Percentiles rank a stretch among this genome's conserved stretches.
These are phyloP conservation scores for Lactarius hengduanensis DNA, from an alignment of 768 basidiomycete genomes.

Conservation along the genomic window DNA sequence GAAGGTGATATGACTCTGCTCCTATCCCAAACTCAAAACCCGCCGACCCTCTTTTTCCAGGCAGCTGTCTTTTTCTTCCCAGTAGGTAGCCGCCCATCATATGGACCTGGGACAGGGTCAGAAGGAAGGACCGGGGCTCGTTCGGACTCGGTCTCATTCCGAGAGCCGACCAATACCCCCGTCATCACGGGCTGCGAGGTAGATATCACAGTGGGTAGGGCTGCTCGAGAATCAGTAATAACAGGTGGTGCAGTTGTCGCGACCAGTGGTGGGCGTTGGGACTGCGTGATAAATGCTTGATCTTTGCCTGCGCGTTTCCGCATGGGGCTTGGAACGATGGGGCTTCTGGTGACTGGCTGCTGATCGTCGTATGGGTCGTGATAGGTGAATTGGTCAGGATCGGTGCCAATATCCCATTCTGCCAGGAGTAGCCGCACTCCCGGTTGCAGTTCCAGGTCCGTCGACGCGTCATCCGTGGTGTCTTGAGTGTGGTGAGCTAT, in stretches of 20 bases:
- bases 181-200: constrained; percentile 13
- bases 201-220: background rate
- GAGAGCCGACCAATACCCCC: background rate
- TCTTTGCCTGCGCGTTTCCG: constrained; percentile 4
- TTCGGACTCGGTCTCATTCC: background rate
- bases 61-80: constrained; percentile 50
- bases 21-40: constrained; percentile 50
- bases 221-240: constrained; percentile 1
- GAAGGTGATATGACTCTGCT: background rate
- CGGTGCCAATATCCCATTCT: constrained; percentile 62
- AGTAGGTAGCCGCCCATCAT: constrained; percentile 55
- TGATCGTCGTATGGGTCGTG: constrained; percentile 51
- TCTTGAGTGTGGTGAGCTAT: constrained; percentile 29
- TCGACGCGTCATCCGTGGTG: background rate
- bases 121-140: background rate
- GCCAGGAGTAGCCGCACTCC: constrained; percentile 64
- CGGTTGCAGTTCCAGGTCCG: constrained; percentile 34
- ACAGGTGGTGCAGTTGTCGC: constrained; percentile 6
- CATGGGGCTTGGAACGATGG: background rate
- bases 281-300: background rate
- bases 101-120: constrained; percentile 57
- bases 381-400: constrained; percentile 52
- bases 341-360: constrained; percentile 1
- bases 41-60: constrained; percentile 67
- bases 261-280: constrained; percentile 2